phyloP scores from a whole-genome alignment of 345 rosid genomes.

The Hypericum androsaemum region DNA sequence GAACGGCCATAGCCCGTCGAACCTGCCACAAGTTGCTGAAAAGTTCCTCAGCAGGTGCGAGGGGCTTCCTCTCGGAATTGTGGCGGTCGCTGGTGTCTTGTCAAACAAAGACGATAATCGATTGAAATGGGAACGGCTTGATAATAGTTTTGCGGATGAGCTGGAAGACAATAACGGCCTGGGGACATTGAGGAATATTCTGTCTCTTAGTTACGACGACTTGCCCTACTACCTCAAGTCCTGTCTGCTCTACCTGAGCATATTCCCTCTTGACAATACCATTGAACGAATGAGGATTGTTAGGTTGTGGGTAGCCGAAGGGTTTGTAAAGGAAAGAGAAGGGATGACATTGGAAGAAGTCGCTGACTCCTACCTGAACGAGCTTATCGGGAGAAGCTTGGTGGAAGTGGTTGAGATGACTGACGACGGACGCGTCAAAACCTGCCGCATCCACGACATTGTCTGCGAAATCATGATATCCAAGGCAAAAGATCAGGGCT shows the following conservation, averaged over 20 bases:
- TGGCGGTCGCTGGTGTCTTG: background rate
- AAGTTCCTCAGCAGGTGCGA: constrained; percentile 1
- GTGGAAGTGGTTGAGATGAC: constrained; percentile 20
- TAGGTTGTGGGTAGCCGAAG: constrained; percentile 4
- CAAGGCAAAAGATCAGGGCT: constrained; percentile 32
- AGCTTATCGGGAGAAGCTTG: constrained; percentile 33
- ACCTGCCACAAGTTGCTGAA: background rate
- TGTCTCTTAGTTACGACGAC: background rate
- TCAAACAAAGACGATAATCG: background rate
- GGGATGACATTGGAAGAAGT: constrained; percentile 37
- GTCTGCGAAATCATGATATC: constrained; percentile 22
- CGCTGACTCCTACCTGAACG: constrained; percentile 32
- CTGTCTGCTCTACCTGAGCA: background rate
- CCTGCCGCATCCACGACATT: constrained; percentile 32
- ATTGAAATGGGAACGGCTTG: background rate
- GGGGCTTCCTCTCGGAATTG: background rate
- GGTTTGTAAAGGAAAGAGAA: constrained; percentile 18
- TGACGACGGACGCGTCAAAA: constrained; percentile 23
- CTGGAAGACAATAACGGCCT: background rate
- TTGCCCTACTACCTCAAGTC: background rate
- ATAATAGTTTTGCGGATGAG: background rate
- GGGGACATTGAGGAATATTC: background rate
- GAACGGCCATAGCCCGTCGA: background rate
- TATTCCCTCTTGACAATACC: background rate
- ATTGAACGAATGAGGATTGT: background rate